These are phyloP conservation scores for Sordariomycetes sp. DNA, from an alignment of 2,329 filamentous ascomycete species.

Conservation along the genomic window DNA sequence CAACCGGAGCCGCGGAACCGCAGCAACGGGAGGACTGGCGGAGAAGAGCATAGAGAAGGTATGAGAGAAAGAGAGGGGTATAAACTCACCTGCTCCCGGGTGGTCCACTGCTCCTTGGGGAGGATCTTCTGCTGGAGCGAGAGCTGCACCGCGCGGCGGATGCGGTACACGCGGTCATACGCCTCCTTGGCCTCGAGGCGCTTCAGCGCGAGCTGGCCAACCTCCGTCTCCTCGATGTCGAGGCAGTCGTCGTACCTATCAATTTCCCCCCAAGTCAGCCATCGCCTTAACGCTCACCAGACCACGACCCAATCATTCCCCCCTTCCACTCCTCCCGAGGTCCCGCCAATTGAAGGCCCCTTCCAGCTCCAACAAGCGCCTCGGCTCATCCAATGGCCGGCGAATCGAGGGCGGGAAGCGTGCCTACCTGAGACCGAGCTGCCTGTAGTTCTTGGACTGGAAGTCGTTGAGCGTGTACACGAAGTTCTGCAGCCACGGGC, in stretches of 20 bases:
- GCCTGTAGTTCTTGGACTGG: conserved; percentile 3
- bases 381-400: not conserved
- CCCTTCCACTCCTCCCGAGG: not conserved
- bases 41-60: not conserved
- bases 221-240: conserved; percentile 82
- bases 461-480: not conserved
- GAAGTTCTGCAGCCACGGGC: conserved; percentile 1
- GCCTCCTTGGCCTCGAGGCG: conserved; percentile 80
- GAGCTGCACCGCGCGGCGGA: conserved; percentile 84
- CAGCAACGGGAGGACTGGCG: not conserved
- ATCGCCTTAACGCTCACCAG: not conserved
- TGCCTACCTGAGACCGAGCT: conserved; percentile 4
- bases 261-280: conserved; percentile 16
- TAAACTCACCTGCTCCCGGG: conserved; percentile 33
- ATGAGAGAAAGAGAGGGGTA: not conserved
- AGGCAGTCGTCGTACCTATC: conserved; percentile 77
- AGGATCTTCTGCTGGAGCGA: conserved; percentile 51
- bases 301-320: not conserved
- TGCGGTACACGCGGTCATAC: conserved; percentile 95
- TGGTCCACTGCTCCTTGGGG: conserved; percentile 48
- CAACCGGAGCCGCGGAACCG: not conserved
- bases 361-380: not conserved
- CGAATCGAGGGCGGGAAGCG: not conserved
- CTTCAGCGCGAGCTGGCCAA: conserved; percentile 76
- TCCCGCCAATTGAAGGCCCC: not conserved